Percentiles rank a stretch among this genome's conserved stretches.
phyloP scores from a whole-genome alignment of 805 yeast genomes.

The Saccharomycopsis selenospora region DNA sequence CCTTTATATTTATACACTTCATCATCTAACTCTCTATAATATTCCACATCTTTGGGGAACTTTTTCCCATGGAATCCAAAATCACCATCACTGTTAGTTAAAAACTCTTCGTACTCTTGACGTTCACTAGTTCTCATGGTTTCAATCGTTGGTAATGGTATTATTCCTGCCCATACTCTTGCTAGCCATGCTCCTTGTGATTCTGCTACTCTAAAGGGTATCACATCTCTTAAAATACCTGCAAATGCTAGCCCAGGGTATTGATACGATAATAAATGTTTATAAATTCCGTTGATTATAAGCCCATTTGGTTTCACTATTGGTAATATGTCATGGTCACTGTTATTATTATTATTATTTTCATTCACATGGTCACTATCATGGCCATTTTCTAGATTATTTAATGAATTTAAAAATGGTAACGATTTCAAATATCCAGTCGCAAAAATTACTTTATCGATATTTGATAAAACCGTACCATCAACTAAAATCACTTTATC shows the following conservation, averaged over 20 bases:
- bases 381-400: background rate
- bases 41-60: background rate
- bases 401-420: slow-evolving; percentile 45
- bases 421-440: slow-evolving; percentile 66
- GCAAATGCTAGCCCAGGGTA: slow-evolving; percentile 61
- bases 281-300: slow-evolving; percentile 45
- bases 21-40: background rate
- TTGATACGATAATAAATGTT: slow-evolving; percentile 46
- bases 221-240: slow-evolving; percentile 51
- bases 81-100: background rate
- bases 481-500: slow-evolving; percentile 34
- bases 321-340: slow-evolving; percentile 32
- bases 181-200: slow-evolving; percentile 60
- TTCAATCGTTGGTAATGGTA: background rate
- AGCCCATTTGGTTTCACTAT: slow-evolving; percentile 33
- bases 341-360: slow-evolving; percentile 31
- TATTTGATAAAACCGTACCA: slow-evolving; percentile 37
- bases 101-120: background rate
- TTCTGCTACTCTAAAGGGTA: slow-evolving; percentile 55
- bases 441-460: slow-evolving; percentile 58
- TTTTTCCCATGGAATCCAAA: background rate
- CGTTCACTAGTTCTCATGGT: background rate
- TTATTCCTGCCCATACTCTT: slow-evolving; percentile 34
- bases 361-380: slow-evolving; percentile 21
- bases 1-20: background rate